phyloP scores from a whole-genome alignment of 768 basidiomycete species.

The Boletales sp. region DNA sequence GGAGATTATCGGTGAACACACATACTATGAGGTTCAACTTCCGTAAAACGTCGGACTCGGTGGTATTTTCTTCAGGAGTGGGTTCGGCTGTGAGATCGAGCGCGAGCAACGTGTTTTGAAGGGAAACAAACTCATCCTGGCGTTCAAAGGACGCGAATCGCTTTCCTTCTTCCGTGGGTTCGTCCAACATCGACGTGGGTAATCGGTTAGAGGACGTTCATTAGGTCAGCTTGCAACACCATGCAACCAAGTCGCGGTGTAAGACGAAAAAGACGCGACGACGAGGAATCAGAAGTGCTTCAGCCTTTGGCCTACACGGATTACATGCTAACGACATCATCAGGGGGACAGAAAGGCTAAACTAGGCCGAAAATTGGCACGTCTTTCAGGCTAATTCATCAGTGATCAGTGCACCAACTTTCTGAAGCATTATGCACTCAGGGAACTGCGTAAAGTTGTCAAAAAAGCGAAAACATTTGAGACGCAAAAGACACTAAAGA shows the following conservation, averaged over 20 bases:
- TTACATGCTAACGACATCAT: slow-evolving; percentile 1
- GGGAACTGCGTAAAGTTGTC: slow-evolving; percentile 67
- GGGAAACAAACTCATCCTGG: slow-evolving; percentile 52
- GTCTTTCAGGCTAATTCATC: slow-evolving; percentile 24
- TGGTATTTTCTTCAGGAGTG: slow-evolving; percentile 38
- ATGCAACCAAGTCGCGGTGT: slow-evolving; percentile 23
- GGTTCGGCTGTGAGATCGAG: slow-evolving; percentile 44
- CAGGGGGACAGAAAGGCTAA: slow-evolving; percentile 42
- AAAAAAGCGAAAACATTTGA: slow-evolving; percentile 84
- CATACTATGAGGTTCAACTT: slow-evolving; percentile 52
- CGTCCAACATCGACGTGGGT: slow-evolving; percentile 34
- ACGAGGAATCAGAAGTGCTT: slow-evolving; percentile 32
- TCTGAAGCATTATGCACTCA: slow-evolving; percentile 68
- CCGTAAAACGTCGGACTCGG: slow-evolving; percentile 40
- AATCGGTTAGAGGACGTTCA: neutral
- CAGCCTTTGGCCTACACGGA: neutral
- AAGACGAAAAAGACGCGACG: slow-evolving; percentile 44
- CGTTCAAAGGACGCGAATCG: slow-evolving; percentile 58
- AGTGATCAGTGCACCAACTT: slow-evolving; percentile 8
- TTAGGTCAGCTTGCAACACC: slow-evolving; percentile 20
- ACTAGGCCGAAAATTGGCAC: slow-evolving; percentile 54
- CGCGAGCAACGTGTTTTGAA: slow-evolving; percentile 49
- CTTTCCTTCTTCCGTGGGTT: slow-evolving; percentile 38
- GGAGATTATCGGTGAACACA: slow-evolving; percentile 9
- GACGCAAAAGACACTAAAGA: slow-evolving; percentile 78